Percentiles rank a stretch among this genome's conserved stretches.
Conservation (phyloP, 164 flowering plant genomes). For the Stephania cephalantha region DNA sequence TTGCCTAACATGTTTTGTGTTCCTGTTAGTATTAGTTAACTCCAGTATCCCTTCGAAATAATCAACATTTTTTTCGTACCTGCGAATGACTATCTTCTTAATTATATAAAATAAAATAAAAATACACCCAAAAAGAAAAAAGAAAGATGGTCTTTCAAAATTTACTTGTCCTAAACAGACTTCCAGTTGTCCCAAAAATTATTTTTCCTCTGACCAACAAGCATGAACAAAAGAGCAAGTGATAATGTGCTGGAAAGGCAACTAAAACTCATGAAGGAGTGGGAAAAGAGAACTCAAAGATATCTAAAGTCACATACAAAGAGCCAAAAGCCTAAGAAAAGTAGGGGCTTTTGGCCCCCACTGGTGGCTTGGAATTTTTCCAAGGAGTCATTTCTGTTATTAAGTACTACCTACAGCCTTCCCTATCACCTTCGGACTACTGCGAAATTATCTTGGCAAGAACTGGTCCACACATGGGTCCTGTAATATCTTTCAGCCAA, state of each 20-base stretch:
- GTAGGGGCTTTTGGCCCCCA: background rate
- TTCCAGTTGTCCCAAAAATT: no score
- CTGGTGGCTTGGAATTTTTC: background rate
- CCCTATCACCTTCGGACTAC: background rate
- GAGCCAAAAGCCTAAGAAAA: background rate
- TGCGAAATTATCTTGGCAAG: background rate
- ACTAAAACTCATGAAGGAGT: background rate
- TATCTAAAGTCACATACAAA: background rate
- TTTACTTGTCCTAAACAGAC: no score
- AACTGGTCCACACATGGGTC: constrained; percentile 1
- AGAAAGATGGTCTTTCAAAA: no score
- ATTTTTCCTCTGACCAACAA: no score
- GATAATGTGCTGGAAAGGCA: background rate
- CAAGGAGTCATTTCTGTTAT: background rate
- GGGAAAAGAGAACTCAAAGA: background rate
- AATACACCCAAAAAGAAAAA: no score
- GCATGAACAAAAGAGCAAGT: no score
- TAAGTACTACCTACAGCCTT: background rate
- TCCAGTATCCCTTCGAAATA: no score
- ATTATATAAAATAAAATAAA: no score
- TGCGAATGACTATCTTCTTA: no score
- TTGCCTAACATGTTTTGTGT: no score
- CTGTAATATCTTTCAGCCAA: background rate
- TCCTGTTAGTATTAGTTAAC: no score
- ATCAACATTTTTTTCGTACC: no score